These are phyloP conservation scores for Aspergillus diversus DNA, from an alignment of 495 filamentous ascomycete genomes.

Conservation along the genomic window DNA sequence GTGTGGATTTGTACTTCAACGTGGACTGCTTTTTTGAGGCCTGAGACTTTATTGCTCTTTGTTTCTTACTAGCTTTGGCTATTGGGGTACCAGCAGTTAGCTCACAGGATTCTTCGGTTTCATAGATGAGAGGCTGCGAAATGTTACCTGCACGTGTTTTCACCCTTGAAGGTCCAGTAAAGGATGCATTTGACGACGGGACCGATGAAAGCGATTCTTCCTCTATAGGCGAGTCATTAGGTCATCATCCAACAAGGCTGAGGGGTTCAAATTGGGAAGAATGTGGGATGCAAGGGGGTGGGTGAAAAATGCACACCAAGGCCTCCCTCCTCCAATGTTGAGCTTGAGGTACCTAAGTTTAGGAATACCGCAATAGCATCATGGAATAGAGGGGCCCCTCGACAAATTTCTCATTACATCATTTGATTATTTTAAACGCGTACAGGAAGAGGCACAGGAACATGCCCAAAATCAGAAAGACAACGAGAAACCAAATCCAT, in stretches of 20 bases:
- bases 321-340: slow-evolving; percentile 4
- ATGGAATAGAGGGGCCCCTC: slow-evolving; percentile 2
- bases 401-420: slow-evolving; percentile 27
- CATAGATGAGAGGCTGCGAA: background rate
- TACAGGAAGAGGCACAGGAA: slow-evolving; percentile 42
- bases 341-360: background rate
- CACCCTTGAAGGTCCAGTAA: background rate
- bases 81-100: background rate
- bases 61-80: background rate
- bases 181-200: background rate
- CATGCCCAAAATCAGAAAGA: slow-evolving; percentile 33
- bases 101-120: background rate
- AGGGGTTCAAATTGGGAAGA: slow-evolving; percentile 6
- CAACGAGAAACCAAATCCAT: slow-evolving; percentile 36
- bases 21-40: too few relatives aligned
- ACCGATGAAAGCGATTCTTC: background rate
- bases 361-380: background rate
- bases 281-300: slow-evolving; percentile 24
- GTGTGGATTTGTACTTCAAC: too few relatives aligned
- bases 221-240: slow-evolving; percentile 5
- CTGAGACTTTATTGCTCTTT: too few relatives aligned
- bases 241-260: background rate
- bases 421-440: slow-evolving; percentile 34
- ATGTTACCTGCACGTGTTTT: slow-evolving; percentile 1
- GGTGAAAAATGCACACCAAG: slow-evolving; percentile 18